Conservation (phyloP, 768 basidiomycete genomes). For the Pleurotus tuoliensis region DNA sequence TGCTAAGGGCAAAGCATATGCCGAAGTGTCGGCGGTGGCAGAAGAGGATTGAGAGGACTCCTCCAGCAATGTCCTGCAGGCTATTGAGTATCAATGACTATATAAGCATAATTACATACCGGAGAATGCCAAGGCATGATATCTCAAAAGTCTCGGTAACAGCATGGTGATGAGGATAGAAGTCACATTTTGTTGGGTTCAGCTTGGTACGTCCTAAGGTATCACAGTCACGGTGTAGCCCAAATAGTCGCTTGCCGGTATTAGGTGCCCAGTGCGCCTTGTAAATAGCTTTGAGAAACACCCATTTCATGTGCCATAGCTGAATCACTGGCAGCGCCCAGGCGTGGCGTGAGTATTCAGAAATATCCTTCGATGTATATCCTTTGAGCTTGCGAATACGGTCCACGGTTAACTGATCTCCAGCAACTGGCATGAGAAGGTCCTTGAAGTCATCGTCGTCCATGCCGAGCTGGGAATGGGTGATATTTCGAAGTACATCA, state of each 20-base stretch:
- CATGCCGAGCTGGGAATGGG: constrained; percentile 11
- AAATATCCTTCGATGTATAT: constrained; percentile 8
- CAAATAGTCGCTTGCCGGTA: constrained; percentile 5
- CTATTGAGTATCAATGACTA: too few relatives aligned
- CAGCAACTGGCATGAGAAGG: constrained; percentile 13
- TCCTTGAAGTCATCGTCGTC: neutral
- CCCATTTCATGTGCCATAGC: constrained; percentile 19
- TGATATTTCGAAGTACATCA: constrained; percentile 9
- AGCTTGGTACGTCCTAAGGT: constrained; percentile 9
- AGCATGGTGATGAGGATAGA: constrained; percentile 14
- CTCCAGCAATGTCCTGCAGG: too few relatives aligned
- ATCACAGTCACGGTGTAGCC: constrained; percentile 9
- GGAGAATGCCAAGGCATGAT: constrained; percentile 6
- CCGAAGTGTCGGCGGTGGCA: too few relatives aligned
- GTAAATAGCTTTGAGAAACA: neutral
- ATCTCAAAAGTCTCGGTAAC: constrained; percentile 12
- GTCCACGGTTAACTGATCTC: constrained; percentile 16
- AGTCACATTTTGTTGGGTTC: constrained; percentile 13
- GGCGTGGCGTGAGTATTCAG: constrained; percentile 6
- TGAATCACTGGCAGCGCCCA: constrained; percentile 18
- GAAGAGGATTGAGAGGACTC: too few relatives aligned
- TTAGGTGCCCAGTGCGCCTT: constrained; percentile 9
- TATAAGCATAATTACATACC: constrained; percentile 5
- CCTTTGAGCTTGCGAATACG: constrained; percentile 11
- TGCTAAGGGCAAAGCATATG: too few relatives aligned